These are phyloP conservation scores for Skeletonema menzelii DNA, from an alignment of 108 stramenopile species.

Conservation along the genomic window DNA sequence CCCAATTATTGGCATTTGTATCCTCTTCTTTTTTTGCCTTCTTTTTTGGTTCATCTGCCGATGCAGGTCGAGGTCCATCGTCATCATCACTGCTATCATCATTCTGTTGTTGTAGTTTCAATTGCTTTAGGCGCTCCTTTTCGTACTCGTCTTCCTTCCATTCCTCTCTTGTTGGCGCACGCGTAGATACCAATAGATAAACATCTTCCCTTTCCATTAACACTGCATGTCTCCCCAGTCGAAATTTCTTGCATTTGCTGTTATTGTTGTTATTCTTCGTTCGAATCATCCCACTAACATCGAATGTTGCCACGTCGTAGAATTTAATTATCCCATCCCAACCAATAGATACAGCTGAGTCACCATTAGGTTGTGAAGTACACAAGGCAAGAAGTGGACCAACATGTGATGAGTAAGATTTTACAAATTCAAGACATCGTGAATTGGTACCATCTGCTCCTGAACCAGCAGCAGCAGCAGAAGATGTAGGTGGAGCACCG, in stretches of 20 bases:
- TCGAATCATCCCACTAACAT: slow-evolving; percentile 84
- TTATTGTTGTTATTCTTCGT: slow-evolving; percentile 1
- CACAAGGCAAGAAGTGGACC: slow-evolving; percentile 66
- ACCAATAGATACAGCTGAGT: slow-evolving; percentile 77
- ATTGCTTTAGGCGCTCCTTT: background rate
- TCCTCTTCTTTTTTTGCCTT: slow-evolving; percentile 11
- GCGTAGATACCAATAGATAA: slow-evolving; percentile 24
- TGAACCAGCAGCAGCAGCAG: background rate
- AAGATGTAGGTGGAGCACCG: background rate
- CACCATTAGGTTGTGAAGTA: slow-evolving; percentile 73
- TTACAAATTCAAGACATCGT: slow-evolving; percentile 94
- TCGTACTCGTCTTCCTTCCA: slow-evolving; percentile 8
- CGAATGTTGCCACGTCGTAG: slow-evolving; percentile 95
- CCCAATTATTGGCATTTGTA: slow-evolving; percentile 5
- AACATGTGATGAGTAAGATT: slow-evolving; percentile 93
- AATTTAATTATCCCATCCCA: slow-evolving; percentile 84
- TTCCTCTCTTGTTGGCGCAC: slow-evolving; percentile 39
- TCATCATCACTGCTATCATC: slow-evolving; percentile 13
- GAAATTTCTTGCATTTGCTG: background rate
- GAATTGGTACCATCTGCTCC: slow-evolving; percentile 25
- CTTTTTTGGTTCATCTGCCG: slow-evolving; percentile 2
- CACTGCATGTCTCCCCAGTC: slow-evolving; percentile 49
- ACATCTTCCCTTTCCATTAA: slow-evolving; percentile 48
- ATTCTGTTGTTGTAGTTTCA: slow-evolving; percentile 4
- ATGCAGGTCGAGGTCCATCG: slow-evolving; percentile 21